Evolutionary conservation across 164 flowering plant genomes (phyloP).

Genomic region (Cinnamomum micranthum): DNA sequence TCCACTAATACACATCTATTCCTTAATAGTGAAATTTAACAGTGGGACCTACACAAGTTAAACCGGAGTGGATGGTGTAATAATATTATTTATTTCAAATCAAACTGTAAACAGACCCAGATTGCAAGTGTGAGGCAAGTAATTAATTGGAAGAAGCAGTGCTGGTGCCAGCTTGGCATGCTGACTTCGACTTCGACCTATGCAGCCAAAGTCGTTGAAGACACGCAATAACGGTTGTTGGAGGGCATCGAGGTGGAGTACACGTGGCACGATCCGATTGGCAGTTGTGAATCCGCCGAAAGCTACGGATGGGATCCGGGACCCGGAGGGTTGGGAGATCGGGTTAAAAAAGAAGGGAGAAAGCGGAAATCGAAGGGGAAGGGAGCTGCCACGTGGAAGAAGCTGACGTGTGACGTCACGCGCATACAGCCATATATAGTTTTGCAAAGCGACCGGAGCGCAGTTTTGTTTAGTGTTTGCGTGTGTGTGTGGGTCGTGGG

Average conservation of each 20-base stretch:
- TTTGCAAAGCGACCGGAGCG: too few species aligned
- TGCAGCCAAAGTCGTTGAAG: not conserved
- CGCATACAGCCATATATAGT: not conserved
- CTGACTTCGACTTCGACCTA: too few species aligned
- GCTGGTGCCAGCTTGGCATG: too few species aligned
- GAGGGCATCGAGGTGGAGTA: not conserved
- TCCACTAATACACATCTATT: too few species aligned
- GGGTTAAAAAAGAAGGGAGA: not conserved
- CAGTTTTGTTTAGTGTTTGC: too few species aligned
- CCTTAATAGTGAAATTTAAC: too few species aligned
- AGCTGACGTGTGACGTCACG: not conserved
- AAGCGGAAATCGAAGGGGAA: not conserved
- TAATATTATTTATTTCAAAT: too few species aligned
- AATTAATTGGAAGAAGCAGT: too few species aligned
- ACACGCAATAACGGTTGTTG: not conserved
- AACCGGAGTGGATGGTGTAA: too few species aligned
- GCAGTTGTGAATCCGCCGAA: not conserved
- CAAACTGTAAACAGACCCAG: too few species aligned
- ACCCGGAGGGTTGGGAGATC: not conserved
- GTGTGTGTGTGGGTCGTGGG: not conserved
- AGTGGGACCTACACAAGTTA: too few species aligned
- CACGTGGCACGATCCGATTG: not conserved
- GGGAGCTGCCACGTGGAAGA: not conserved
- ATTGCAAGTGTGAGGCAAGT: too few species aligned
- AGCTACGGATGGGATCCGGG: not conserved